Evolutionary conservation across 2,329 filamentous ascomycete genomes (phyloP), one percentile per base, ranked within the genome.

Genomic region (Diplodia sapinea): DNA sequence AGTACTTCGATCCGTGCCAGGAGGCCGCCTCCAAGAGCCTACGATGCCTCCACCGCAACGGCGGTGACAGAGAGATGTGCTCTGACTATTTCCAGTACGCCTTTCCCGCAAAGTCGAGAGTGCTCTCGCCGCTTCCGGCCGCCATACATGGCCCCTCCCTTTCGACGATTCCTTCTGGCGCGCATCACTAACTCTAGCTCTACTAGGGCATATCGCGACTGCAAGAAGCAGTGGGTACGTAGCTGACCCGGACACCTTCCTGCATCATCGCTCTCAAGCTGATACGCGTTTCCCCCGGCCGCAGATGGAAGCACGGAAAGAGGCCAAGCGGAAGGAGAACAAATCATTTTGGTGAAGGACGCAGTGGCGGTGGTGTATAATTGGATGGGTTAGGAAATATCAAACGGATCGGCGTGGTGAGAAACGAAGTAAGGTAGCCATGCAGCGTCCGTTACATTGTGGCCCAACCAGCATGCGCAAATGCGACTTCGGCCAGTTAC

Each of bases 1-100:
- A 97, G 78, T 98, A 91, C 81, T 93, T 92, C 78, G 95, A 99
- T 74, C 95, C 95, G 1, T 99, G 95, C 79, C 94, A 98, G 78
- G 94, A 97, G 74, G 93, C 93, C 5, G 94, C 95, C 8, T 84
- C 90, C 72, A 87, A 87, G 75, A 97, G 94, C 80, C 89, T 97
- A 72, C 89, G 88, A 78, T 99, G 95, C 75, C 82, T 99, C 75
- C 90, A 93, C 77, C 88, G 95, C 26, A 99, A 99, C 78, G 89
- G 86, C 26, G 94, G 92, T 15, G 93, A 98, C 76, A 87, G 89
- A 71, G 84, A 89, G n/a, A 91, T 98, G 91, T 99, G 95, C 77
- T 85, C 86, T 71, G 94, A 98, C 79, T 98, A 96, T 77, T 98
- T 99, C 77, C 92, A 97, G 93, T 97, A 78, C 80, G 91, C 43